These are phyloP conservation scores for Rusavskia elegans DNA, from an alignment of 495 filamentous ascomycete species.

Conservation along the genomic window DNA sequence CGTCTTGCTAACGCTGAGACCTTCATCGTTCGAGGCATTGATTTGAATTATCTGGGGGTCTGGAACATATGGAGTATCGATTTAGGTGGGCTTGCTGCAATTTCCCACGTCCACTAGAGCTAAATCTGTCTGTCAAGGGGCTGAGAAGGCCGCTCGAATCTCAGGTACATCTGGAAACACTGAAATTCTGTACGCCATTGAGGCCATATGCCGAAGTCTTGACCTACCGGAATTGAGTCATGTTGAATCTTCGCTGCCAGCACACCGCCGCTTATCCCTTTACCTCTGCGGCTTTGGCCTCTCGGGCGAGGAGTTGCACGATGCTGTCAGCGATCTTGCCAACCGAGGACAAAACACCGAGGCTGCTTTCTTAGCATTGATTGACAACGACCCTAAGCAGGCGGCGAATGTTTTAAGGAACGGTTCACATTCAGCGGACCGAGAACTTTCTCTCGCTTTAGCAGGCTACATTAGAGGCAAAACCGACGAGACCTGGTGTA, in stretches of 20 bases:
- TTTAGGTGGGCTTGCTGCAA: constrained; percentile 29
- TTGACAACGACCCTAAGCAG: constrained; percentile 48
- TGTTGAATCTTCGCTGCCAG: constrained; percentile 45
- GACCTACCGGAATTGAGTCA: constrained; percentile 32
- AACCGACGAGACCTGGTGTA: constrained; percentile 34
- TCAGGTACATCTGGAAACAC: constrained; percentile 5
- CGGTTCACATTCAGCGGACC: constrained; percentile 29
- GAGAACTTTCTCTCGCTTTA: constrained; percentile 37
- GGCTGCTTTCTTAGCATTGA: constrained; percentile 62
- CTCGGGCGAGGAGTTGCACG: constrained; percentile 43
- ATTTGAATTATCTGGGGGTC: constrained; percentile 77
- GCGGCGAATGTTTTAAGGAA: constrained; percentile 29
- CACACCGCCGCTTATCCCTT: constrained; percentile 65
- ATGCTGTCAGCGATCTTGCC: constrained; percentile 42
- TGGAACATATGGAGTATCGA: constrained; percentile 64
- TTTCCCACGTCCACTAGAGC: no score
- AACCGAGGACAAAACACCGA: constrained; percentile 55
- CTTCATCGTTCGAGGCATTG: constrained; percentile 60
- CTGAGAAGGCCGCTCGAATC: constrained; percentile 4
- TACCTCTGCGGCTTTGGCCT: constrained; percentile 62
- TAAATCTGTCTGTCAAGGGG: constrained; percentile 1
- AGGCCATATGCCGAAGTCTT: constrained; percentile 30
- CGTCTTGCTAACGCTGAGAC: constrained; percentile 45
- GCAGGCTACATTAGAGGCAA: constrained; percentile 37
- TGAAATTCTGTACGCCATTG: constrained; percentile 33